A percentile compares a stretch with the other conserved stretches of the same genome.
Evolutionary conservation across 2,329 filamentous ascomycete genomes (phyloP).

Genomic region (Daldinia sp.): DNA sequence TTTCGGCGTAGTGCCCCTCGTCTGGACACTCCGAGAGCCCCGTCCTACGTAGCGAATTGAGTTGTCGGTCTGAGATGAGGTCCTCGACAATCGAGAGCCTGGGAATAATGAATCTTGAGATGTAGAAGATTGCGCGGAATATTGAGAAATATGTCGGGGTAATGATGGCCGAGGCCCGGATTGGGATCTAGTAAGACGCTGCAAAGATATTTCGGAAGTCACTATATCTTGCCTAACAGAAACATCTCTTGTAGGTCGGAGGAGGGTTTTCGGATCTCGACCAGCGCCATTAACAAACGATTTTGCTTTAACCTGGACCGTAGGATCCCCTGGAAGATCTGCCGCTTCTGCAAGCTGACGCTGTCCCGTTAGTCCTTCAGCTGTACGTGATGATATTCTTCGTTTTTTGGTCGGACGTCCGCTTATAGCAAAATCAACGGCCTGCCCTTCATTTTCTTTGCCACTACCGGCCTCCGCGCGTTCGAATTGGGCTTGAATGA

Average conservation of each 20-base stretch:
- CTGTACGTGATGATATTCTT: conserved; percentile 34
- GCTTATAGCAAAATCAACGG: conserved; percentile 41
- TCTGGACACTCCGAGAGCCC: conserved; percentile 17
- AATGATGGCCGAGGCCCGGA: conserved; percentile 36
- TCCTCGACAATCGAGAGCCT: conserved; percentile 33
- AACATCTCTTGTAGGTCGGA: not conserved
- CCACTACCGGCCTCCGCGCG: conserved; percentile 52
- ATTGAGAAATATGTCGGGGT: conserved; percentile 37
- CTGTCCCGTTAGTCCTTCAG: conserved; percentile 46
- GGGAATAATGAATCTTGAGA: conserved; percentile 42
- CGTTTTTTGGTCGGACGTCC: conserved; percentile 43
- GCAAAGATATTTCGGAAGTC: conserved; percentile 12
- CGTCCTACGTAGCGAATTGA: conserved; percentile 19
- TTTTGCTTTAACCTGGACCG: conserved; percentile 8
- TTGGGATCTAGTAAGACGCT: conserved; percentile 42
- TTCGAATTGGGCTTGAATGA: conserved; percentile 74
- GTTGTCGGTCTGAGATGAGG: conserved; percentile 43
- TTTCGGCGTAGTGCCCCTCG: conserved; percentile 39
- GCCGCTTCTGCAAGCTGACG: conserved; percentile 31
- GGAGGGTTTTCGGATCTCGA: not conserved
- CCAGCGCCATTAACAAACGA: not conserved
- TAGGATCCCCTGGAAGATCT: conserved; percentile 17
- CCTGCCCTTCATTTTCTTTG: conserved; percentile 41
- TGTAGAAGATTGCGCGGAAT: conserved; percentile 38
- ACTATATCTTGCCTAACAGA: not conserved